Conservation (phyloP, 192 early-diverging fungal genomes). For the Podila horticola region DNA sequence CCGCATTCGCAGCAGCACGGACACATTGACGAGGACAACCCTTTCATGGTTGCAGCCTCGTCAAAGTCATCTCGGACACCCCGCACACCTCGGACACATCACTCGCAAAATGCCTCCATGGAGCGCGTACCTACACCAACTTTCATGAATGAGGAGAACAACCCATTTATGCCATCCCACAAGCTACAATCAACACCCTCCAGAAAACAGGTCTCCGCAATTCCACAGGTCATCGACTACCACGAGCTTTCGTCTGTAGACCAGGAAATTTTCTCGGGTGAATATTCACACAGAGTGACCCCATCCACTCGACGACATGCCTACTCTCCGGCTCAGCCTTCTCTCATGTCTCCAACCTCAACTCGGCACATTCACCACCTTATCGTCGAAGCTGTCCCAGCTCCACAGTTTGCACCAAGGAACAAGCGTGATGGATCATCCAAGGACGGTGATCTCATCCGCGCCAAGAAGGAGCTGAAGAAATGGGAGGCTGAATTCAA, state of each 20-base stretch:
- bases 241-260: background rate
- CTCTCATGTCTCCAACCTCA: constrained; percentile 2
- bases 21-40: background rate
- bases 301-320: background rate
- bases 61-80: background rate
- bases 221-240: background rate
- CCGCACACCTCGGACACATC: too few species aligned
- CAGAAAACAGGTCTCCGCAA: background rate
- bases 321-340: background rate
- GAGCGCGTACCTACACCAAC: background rate
- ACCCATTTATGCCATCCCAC: constrained; percentile 13
- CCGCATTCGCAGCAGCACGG: background rate
- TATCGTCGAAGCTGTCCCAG: background rate
- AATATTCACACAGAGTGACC: background rate
- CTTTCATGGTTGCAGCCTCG: background rate
- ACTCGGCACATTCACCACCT: background rate
- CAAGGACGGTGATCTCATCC: constrained; percentile 18
- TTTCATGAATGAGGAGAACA: background rate
- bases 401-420: background rate
- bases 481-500: constrained; percentile 39
- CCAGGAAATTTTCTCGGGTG: background rate
- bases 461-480: constrained; percentile 31
- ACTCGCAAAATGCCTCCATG: too few species aligned
- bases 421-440: background rate
- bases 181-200: background rate